These are phyloP conservation scores for Aspergillus spinulosporus DNA, from an alignment of 2,329 filamentous ascomycete genomes.

Conservation along the genomic window DNA sequence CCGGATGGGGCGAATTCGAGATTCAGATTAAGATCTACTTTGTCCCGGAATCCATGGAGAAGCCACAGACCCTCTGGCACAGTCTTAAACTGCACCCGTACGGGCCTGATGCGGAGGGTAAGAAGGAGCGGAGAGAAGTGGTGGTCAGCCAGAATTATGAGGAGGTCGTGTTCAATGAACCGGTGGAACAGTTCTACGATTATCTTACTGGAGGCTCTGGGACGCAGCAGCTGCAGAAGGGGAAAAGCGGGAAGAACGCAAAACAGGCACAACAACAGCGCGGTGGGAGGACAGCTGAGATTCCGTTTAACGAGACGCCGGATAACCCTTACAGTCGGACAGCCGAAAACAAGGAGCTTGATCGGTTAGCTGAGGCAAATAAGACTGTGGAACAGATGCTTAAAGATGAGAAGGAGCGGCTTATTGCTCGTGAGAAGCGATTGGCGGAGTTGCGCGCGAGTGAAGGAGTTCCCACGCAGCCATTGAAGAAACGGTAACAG, in stretches of 20 bases:
- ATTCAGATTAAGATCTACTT: constrained; percentile 96
- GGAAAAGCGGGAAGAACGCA: constrained; percentile 59
- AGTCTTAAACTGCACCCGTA: constrained; percentile 89
- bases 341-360: constrained; percentile 67
- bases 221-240: constrained; percentile 50
- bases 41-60: constrained; percentile 81
- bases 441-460: constrained; percentile 54
- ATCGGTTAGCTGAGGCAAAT: constrained; percentile 62
- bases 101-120: constrained; percentile 72
- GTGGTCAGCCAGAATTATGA: constrained; percentile 84
- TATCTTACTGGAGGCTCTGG: constrained; percentile 71
- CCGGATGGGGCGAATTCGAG: constrained; percentile 97
- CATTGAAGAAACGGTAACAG: constrained; percentile 45
- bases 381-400: constrained; percentile 61
- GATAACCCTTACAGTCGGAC: constrained; percentile 72
- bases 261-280: constrained; percentile 46
- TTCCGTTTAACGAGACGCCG: constrained; percentile 66
- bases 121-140: constrained; percentile 63
- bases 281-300: constrained; percentile 67
- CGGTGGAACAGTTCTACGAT: constrained; percentile 88
- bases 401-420: constrained; percentile 63
- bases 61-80: constrained; percentile 93
- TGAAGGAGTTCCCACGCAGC: constrained; percentile 40
- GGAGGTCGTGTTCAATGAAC: constrained; percentile 96
- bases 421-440: constrained; percentile 62